phyloP scores from a whole-genome alignment of 495 filamentous ascomycete species.

The Podospora pseudoanserina region DNA sequence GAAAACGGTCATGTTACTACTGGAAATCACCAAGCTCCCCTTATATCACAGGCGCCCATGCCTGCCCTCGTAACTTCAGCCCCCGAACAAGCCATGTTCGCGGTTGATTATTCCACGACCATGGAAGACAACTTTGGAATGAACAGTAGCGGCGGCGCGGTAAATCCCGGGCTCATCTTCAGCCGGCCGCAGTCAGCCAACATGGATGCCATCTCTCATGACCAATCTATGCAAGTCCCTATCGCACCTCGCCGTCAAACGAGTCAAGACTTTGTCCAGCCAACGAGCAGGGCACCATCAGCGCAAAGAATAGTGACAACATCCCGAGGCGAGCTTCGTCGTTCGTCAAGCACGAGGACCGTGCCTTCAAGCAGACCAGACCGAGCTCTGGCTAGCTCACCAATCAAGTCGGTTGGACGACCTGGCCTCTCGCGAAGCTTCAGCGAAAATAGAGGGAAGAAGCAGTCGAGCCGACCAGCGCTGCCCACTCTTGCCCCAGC shows the following conservation, averaged over 20 bases:
- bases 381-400: constrained; percentile 51
- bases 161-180: constrained; percentile 46
- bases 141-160: constrained; percentile 32
- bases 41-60: constrained; percentile 41
- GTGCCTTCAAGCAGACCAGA: constrained; percentile 36
- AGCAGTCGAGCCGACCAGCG: constrained; percentile 27
- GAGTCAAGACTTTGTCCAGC: constrained; percentile 17
- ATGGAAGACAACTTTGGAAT: constrained; percentile 44
- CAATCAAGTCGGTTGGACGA: constrained; percentile 46
- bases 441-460: constrained; percentile 49
- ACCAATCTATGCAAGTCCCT: constrained; percentile 31
- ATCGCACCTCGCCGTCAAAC: constrained; percentile 27
- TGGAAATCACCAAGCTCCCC: constrained; percentile 30
- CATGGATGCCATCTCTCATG: constrained; percentile 39
- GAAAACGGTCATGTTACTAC: constrained; percentile 28
- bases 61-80: constrained; percentile 35
- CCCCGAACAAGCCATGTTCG: constrained; percentile 38
- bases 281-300: constrained; percentile 17
- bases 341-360: constrained; percentile 44
- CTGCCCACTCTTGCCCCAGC: constrained; percentile 39
- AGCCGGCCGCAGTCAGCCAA: constrained; percentile 44
- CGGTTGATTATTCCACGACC: constrained; percentile 35
- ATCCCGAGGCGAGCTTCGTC: constrained; percentile 36
- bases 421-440: constrained; percentile 60
- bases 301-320: constrained; percentile 22